These are phyloP conservation scores for Beauveria asiatica DNA, from an alignment of 2,329 filamentous ascomycete species.

Conservation along the genomic window DNA sequence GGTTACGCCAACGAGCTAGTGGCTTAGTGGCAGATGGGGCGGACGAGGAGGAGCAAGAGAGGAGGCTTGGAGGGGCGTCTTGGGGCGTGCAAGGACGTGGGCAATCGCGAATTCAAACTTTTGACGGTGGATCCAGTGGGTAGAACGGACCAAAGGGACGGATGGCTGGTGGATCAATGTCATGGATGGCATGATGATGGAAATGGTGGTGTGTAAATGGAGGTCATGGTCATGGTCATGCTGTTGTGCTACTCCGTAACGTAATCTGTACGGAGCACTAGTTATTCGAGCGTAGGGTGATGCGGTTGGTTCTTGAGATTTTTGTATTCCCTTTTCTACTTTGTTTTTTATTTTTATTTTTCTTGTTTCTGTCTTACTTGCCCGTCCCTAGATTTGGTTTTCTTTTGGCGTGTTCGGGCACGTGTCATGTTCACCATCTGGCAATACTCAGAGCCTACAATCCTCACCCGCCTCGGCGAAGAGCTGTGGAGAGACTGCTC, in stretches of 20 bases:
- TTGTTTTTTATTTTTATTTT: too few species aligned
- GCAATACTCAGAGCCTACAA: neutral
- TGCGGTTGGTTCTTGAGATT: too few species aligned
- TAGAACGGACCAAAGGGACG: neutral
- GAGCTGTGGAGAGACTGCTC: neutral
- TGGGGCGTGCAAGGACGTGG: neutral
- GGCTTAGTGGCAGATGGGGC: neutral
- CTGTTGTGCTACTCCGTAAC: neutral
- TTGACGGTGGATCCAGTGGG: constrained; percentile 2
- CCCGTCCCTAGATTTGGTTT: too few species aligned
- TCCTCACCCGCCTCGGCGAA: neutral
- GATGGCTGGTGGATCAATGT: neutral
- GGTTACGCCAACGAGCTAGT: neutral
- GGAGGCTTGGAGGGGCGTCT: neutral
- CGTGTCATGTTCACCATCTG: too few species aligned
- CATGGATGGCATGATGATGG: neutral
- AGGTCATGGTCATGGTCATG: neutral
- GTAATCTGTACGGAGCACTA: too few species aligned
- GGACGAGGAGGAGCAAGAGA: neutral
- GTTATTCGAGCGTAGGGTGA: too few species aligned
- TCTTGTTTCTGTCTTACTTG: too few species aligned
- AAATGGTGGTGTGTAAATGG: neutral
- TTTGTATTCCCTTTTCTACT: too few species aligned
- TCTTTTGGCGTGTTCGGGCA: too few species aligned
- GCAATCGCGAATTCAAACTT: constrained; percentile 9